Base-by-base conservation (phyloP, 257 asterid genomes). In the Solanum microdontum region DNA sequence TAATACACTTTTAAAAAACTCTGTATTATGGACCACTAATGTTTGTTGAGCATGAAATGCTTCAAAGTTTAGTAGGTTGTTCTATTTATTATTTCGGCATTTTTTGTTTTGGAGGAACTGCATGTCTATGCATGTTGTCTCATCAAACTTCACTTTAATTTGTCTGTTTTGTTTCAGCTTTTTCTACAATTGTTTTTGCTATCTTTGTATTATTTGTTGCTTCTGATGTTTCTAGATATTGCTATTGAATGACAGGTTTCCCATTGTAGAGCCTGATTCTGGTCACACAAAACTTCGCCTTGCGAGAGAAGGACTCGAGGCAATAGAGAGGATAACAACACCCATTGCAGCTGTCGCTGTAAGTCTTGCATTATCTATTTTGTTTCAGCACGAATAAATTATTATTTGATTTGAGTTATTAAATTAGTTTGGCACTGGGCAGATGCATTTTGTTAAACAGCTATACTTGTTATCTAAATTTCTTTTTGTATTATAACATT, bases 301-400 rank as follows among this genome's bases (percentile, higher is more conserved):
- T 89, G 87, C 98, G 82, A 93, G 95, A 92, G 97, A 91, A 93
- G 99, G 99, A 82, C 89, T 97, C 92, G 94, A 93, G 90, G 97
- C 99, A 76, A 94, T 97, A 86, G 96, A 94, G 94, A 95, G 91
- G 89, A 95, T 95, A 86, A 92, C 95, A 39, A 94, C 93, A 68
- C 99, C 99, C 70, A 91, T 97, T 89, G 96, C 99, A 60, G 96
- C 98, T 88, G 96, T 97, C 87, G 98, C 98, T 83, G 99, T 97
- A 93, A 91, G 99, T 73, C 80, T 83, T 90, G 83, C 33, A 51
- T 51, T 51, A 17, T 6, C 62, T 51, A 51, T 51, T 51, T 51
- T 51, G n/a, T 51, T 48, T 45, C 55, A 45, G 55, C 19, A 45
- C 2, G 2, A 48, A 39, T n/a, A 28, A 28, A 28, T 28, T 28